A percentile compares a stretch with the other conserved stretches of the same genome.
phyloP scores from a whole-genome alignment of 75 land plant species.

The Isoetes taiwanensis region DNA sequence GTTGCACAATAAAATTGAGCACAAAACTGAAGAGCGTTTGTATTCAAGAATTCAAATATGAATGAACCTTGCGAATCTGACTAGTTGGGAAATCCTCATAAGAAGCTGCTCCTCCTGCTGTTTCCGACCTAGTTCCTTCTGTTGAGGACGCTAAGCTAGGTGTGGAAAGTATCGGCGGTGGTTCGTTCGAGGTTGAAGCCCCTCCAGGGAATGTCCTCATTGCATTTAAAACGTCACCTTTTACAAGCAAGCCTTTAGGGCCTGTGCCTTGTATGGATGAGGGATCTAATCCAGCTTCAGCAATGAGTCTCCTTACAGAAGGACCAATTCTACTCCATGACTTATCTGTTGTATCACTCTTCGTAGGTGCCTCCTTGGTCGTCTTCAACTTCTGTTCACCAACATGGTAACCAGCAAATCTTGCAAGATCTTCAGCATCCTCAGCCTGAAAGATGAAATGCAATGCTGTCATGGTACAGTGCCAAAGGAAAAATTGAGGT shows the following conservation, averaged over 20 bases:
- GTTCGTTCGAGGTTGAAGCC: slow-evolving; percentile 14
- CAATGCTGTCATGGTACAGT: no score
- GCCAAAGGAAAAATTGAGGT: no score
- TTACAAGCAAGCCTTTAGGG: slow-evolving; percentile 74
- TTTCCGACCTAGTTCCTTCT: slow-evolving; percentile 8
- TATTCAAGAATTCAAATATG: not conserved
- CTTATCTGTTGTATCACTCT: slow-evolving; percentile 5
- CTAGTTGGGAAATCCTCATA: slow-evolving; percentile 82
- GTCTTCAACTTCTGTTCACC: not conserved
- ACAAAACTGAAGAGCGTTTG: not conserved
- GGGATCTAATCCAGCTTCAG: slow-evolving; percentile 62
- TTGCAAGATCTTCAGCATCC: not conserved
- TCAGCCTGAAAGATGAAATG: not conserved
- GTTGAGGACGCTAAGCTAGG: not conserved
- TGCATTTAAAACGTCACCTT: slow-evolving; percentile 90
- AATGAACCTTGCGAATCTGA: slow-evolving; percentile 80
- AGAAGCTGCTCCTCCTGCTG: slow-evolving; percentile 16
- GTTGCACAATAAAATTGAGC: slow-evolving; percentile 3
- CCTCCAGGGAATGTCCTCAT: slow-evolving; percentile 32
- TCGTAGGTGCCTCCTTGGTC: no score
- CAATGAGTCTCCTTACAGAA: slow-evolving; percentile 71
- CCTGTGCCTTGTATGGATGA: slow-evolving; percentile 71
- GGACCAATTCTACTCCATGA: slow-evolving; percentile 55
- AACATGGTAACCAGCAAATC: not conserved
- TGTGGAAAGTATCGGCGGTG: slow-evolving; percentile 7